Conservation (phyloP, 805 yeast genomes). For the Peterozyma xylosa region DNA sequence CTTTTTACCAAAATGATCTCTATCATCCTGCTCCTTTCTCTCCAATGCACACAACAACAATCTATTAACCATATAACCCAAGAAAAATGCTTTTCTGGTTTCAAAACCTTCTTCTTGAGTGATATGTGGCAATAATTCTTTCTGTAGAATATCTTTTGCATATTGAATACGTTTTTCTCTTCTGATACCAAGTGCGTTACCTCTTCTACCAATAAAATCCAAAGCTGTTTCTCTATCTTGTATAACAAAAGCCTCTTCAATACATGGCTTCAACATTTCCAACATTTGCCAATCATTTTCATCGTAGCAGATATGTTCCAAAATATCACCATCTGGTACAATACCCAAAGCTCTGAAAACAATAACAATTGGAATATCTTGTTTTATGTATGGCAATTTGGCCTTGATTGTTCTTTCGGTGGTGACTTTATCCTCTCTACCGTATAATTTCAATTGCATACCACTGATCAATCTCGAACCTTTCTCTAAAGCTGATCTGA, state of each 20-base stretch:
- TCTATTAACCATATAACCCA: constrained; percentile 97
- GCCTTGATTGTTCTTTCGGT: constrained; percentile 85
- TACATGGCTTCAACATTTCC: constrained; percentile 98
- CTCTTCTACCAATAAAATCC: constrained; percentile 97
- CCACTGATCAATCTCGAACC: constrained; percentile 93
- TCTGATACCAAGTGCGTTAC: constrained; percentile 91
- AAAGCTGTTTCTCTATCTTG: constrained; percentile 98
- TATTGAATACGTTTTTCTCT: constrained; percentile 97
- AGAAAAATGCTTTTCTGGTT: constrained; percentile 91
- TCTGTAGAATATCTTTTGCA: constrained; percentile 93
- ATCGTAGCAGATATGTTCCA: constrained; percentile 97
- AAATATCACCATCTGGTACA: constrained; percentile 97
- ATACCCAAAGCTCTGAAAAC: constrained; percentile 97
- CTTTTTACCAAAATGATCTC: constrained; percentile 99
- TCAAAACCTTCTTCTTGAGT: constrained; percentile 97
- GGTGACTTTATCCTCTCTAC: constrained; percentile 63
- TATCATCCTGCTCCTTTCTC: constrained; percentile 96
- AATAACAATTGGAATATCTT: constrained; percentile 94
- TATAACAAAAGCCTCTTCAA: constrained; percentile 96
- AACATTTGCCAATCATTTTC: constrained; percentile 99
- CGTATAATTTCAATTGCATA: constrained; percentile 87
- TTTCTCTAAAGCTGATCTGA: constrained; percentile 92
- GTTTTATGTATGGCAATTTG: constrained; percentile 91
- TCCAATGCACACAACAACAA: constrained; percentile 91
- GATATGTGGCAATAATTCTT: constrained; percentile 94